Base-by-base conservation (phyloP, 306 rosid species). In the Pachyrhizus erosus region DNA sequence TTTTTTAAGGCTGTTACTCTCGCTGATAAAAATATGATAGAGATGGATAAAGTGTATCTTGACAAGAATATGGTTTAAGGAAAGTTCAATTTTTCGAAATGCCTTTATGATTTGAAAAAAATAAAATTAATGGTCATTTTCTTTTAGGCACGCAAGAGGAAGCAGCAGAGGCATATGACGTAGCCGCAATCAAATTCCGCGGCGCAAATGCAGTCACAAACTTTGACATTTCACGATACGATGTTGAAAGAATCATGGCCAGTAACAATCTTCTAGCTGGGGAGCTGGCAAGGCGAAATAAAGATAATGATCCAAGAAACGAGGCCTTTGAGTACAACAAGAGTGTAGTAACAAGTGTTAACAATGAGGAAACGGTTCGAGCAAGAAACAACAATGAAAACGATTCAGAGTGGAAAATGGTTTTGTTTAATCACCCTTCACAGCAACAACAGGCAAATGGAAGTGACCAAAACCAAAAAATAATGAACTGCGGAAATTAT, bases 131-230 rank as follows among this genome's bases (percentile, higher is more conserved):
- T 27, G 68, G 15, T 64, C 0, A 31, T 64, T 21, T 64, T 64
- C 24, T 3, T 34, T 1, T 17, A 96, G 99, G 98, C 82, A 96
- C 99, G 7, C 99, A 96, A 77, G 99, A 96, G 94, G 99, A 96
- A 89, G 99, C 99, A 55, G 99, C 99, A 0, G 98, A 93, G 80
- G 99, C 99, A 11, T 96, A 96, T 70, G 99, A 96, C 80, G 76
- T 96, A 65, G 99, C 99, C 6, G 99, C 99, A 10, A 92, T 96
- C 37, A 96, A 96, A 81, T 96, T 96, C 62, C 97, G 99, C 0
- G 99, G 99, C 0, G 86, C 72, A 13, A 94, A 92, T 75, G 99
- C 99, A 0, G 97, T 96, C 1, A 96, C 99, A 10, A 96, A 96
- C 77, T 96, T 96, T 0, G 98, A 93, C 89, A 90, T 94, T 18